Base-by-base conservation (phyloP, 306 rosid genomes). In the Corylus avellana region DNA sequence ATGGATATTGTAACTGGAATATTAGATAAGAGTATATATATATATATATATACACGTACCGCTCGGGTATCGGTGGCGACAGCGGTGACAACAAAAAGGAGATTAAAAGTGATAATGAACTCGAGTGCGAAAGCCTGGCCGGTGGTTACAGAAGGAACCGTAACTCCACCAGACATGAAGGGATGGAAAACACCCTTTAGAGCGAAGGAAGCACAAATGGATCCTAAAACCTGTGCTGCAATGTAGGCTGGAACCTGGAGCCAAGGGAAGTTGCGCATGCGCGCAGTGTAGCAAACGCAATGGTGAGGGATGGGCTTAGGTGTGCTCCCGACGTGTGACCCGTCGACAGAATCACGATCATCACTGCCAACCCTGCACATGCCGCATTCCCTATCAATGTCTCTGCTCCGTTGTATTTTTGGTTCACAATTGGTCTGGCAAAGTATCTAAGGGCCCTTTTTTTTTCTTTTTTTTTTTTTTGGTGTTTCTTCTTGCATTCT, bases 281-380 rank as follows among this genome's bases (percentile, higher is more conserved):
- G 22, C 22, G 97, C 27, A 92, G 79, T 0, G 88, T 62, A 0
- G 98, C 97, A 29, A 94, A 94, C n/a, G 98, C 97, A 4, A 94
- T 79, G 79, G 97, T 92, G 69, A 94, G 92, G 3, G 98, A 88
- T 1, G 98, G 98, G 82, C 92, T 94, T 0, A 94, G 87, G 58
- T 94, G 98, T 1, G 98, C 98, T 0, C 98, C 98, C 0, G 98
- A 94, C 48, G 92, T 94, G 84, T 94, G 98, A 0, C 98, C 98
- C 0, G 94, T 92, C 12, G 98, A 94, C 42, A 94, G 91, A 35
- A 94, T 94, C 13, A 94, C 78, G 49, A 85, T 77, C 98, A 94
- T 94, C 81, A 94, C 98, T 0, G 92, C 95, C 22, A 94, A 76
- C 7, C 98, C 97, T 1, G 97, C 95, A 69, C 91, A 84, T 0